Evolutionary conservation across 2,329 filamentous ascomycete genomes (phyloP), one percentile per base, ranked within the genome.

Genomic region (Fusarium palustre): DNA sequence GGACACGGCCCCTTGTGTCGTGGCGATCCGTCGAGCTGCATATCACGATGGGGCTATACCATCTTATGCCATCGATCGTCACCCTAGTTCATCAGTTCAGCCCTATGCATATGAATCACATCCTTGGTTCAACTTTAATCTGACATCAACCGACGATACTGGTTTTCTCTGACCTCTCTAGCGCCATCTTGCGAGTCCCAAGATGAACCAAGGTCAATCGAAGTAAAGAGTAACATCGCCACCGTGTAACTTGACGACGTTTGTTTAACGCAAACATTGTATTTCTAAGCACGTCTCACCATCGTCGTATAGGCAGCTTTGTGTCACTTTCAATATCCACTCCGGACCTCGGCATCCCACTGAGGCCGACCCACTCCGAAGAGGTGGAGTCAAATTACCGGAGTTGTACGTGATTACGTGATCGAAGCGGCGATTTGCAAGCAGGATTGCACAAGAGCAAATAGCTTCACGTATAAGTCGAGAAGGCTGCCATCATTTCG

Each of bases 321-420:
- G 58, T 54, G 47, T 41, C 28, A 38, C 31, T 30, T 30, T 11
- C 39, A 60, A 49, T 41, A 20, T 28, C 54, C 54, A 65, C 62
- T 12, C 45, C 60, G 61, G 62, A 63, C 48, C 52, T 70, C 66
- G 66, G 62, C 42, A 69, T 69, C 66, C 66, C 66, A 66, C 48
- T 41, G 18, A 22, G 16, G 16, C 6, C 12, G 48, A 41, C 62
- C 47, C 50, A 67, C 56, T 24, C 57, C 48, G 66, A 50, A 34
- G 22, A 50, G 28, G 52, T 50, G 66, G 62, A 22, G 42, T 25
- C 20, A 30, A 50, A 39, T 55, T 66, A 20, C 52, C 48, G 45
- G 39, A 22, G 43, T 25, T 57, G n/a, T 57, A 57, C 20, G 50
- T 4, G 66, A 42, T 69, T 69, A 69, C 64, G 66, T 69, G 66